Evolutionary conservation across 1,139 yeast genomes (phyloP), one percentile per base, ranked within the genome.

Genomic region (Yamadazyma epiphylla): DNA sequence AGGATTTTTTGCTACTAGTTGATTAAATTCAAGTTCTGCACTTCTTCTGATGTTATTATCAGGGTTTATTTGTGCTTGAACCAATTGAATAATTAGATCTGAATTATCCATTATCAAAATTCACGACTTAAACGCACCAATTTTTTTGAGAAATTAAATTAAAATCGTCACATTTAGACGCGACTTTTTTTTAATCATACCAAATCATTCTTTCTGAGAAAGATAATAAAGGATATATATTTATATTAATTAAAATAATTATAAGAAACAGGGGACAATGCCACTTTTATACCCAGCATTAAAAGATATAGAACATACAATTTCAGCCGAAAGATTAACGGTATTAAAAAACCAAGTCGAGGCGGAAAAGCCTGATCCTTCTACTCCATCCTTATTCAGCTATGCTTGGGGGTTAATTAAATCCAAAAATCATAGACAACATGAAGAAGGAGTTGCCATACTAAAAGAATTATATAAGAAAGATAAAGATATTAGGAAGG

Each of bases 391-490:
- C 4, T 74, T 79, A 36, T 94, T 94, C 69, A 94, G 91, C 57
- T 86, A 85, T 48, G 95, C 96, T 1, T 94, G 99, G 98, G 98
- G 95, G 1, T 64, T 91, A 32, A 76, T 94, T 39, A 88, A 88
- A 52, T 78, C 95, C 4, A 49, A 58, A 29, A 62, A 67, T 26
- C 66, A 67, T 15, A 69, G 67, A 29, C 80, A 84, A 37, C 95
- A 86, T 49, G 73, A 80, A 43, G 69, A 80, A 32, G 99, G 97
- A 0, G 78, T 94, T 15, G 78, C 75, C 35, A 68, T 89, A 22
- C 65, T 94, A 37, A 74, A 91, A 0, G 79, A 78, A 32, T 73
- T 86, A 26, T 89, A 81, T 58, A 77, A 79, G 45, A 87, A 77
- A 31, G 82, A 83, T 0, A 91, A 95, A 0, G 74, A 77, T 33